These are phyloP conservation scores for Fraxinus nigra DNA, from an alignment of 305 asterid species.

Conservation along the genomic window DNA sequence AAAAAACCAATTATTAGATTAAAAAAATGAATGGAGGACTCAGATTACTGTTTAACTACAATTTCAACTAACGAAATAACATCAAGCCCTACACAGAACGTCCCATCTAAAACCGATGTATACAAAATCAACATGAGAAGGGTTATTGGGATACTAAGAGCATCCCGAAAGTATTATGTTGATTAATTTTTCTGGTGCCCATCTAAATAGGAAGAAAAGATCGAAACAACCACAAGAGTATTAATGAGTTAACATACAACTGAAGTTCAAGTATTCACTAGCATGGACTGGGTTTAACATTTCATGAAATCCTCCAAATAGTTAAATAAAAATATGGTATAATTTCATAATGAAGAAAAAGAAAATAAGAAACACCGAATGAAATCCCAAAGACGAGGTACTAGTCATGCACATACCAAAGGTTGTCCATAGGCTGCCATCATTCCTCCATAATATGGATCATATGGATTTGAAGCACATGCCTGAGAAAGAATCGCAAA, in stretches of 20 bases:
- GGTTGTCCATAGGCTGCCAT: constrained; percentile 70
- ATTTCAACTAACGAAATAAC: neutral
- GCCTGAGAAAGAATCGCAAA: constrained; percentile 38
- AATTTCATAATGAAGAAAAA: constrained; percentile 3
- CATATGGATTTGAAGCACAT: constrained; percentile 52
- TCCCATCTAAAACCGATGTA: neutral
- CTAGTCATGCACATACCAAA: constrained; percentile 43
- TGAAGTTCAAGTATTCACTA: neutral
- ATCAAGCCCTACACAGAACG: neutral
- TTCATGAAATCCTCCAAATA: neutral
- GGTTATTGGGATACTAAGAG: neutral
- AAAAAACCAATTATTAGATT: neutral
- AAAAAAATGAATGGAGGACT: neutral
- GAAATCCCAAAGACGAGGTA: neutral
- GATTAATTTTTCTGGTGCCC: neutral
- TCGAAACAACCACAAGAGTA: neutral
- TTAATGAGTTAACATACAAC: neutral
- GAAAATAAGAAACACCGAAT: neutral
- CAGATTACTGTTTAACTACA: neutral
- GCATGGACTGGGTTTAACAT: neutral
- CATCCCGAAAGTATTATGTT: neutral
- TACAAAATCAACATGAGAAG: neutral
- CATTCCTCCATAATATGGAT: constrained; percentile 62
- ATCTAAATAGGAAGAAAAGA: neutral
- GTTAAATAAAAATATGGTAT: neutral